Percentiles rank a stretch among this genome's conserved stretches.
Conservation (phyloP, 2,329 filamentous ascomycete genomes). For the Botrytis galanthina region DNA sequence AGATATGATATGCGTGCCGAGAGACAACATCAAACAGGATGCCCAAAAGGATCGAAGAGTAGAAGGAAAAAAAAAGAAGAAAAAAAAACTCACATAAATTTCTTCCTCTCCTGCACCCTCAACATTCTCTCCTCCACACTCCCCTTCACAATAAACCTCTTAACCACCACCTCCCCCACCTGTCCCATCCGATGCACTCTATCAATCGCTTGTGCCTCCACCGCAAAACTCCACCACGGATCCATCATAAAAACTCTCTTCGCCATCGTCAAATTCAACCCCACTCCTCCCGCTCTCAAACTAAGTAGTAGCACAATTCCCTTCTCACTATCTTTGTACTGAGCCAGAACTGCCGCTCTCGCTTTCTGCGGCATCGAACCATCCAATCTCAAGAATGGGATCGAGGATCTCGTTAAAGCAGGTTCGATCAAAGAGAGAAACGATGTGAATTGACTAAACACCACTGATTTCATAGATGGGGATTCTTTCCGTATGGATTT, state of each 20-base stretch:
- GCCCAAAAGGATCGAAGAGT: no score
- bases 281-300: constrained; percentile 86
- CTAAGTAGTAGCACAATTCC: constrained; percentile 79
- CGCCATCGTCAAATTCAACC: constrained; percentile 86
- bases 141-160: constrained; percentile 81
- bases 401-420: constrained; percentile 67
- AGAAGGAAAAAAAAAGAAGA: not conserved
- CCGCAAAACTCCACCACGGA: constrained; percentile 97
- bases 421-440: constrained; percentile 90
- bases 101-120: constrained; percentile 90
- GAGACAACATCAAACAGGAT: no score
- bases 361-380: constrained; percentile 85
- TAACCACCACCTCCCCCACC: constrained; percentile 78
- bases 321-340: constrained; percentile 63
- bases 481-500: constrained; percentile 63
- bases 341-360: constrained; percentile 71
- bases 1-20: no score
- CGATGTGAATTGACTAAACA: constrained; percentile 97
- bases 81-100: constrained; percentile 72
- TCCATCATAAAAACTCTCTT: constrained; percentile 98
- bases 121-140: constrained; percentile 97
- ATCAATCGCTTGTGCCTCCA: constrained; percentile 96
- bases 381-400: constrained; percentile 84
- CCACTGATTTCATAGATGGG: constrained; percentile 77
- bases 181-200: constrained; percentile 97